Conservation (phyloP, 345 rosid genomes). For the Clarkia xantiana region DNA sequence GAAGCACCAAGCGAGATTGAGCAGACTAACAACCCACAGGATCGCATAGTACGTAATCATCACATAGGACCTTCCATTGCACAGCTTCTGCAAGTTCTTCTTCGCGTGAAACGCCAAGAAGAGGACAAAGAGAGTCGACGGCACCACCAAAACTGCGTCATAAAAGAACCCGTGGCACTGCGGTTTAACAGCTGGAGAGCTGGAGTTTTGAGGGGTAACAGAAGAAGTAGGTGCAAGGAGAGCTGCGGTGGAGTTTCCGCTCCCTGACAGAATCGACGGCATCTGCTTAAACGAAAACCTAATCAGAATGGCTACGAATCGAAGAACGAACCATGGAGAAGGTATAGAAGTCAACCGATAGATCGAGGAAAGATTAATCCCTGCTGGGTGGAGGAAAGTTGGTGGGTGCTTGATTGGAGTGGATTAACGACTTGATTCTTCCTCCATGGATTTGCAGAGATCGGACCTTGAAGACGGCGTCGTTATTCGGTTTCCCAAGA, state of each 20-base stretch:
- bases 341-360: not conserved
- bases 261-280: constrained; percentile 7
- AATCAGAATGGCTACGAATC: not conserved
- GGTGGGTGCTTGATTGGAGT: not conserved
- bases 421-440: not conserved
- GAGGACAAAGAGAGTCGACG: constrained; percentile 27
- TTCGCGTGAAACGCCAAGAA: constrained; percentile 37
- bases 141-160: constrained; percentile 18
- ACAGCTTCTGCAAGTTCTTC: constrained; percentile 34
- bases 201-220: not conserved
- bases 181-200: not conserved
- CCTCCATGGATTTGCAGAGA: too few relatives aligned
- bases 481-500: too few relatives aligned
- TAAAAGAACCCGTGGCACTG: constrained; percentile 29
- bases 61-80: constrained; percentile 27
- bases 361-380: too few relatives aligned
- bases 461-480: too few relatives aligned
- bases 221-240: constrained; percentile 5
- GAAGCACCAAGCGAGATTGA: constrained; percentile 48
- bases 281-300: constrained; percentile 8
- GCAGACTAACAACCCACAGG: constrained; percentile 31
- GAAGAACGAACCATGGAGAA: not conserved
- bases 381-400: too few relatives aligned
- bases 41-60: constrained; percentile 41
- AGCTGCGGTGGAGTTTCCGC: constrained; percentile 8